Evolutionary conservation across 768 basidiomycete genomes (phyloP).

Genomic region (Phylloporus arenicola): DNA sequence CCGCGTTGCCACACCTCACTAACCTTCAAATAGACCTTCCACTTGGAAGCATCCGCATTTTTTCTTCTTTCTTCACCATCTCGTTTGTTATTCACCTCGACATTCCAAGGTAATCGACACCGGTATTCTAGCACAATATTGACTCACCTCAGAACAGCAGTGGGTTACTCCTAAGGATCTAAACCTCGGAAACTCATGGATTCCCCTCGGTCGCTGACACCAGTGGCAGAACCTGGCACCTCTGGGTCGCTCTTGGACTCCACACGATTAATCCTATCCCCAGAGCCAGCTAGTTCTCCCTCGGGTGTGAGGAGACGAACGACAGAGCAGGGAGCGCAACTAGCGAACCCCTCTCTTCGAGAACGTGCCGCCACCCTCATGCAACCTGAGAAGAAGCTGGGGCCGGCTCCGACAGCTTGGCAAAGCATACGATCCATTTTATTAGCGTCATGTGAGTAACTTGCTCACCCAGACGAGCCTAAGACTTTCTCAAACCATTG

Average conservation of each 20-base stretch:
- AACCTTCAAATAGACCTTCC: slow-evolving; percentile 9
- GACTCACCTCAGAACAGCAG: not conserved
- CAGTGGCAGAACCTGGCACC: slow-evolving; percentile 10
- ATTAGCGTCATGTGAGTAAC: slow-evolving; percentile 49
- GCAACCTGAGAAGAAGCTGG: slow-evolving; percentile 34
- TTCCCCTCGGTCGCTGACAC: slow-evolving; percentile 3
- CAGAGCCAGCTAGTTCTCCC: slow-evolving; percentile 6
- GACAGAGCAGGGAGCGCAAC: not conserved
- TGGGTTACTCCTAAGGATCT: slow-evolving; percentile 2
- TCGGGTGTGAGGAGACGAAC: slow-evolving; percentile 11
- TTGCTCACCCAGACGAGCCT: not conserved
- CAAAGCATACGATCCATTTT: slow-evolving; percentile 51
- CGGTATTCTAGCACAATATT: not conserved
- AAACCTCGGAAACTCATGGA: slow-evolving; percentile 11
- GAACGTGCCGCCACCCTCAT: slow-evolving; percentile 29
- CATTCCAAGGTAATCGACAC: slow-evolving; percentile 1
- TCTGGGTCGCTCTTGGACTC: slow-evolving; percentile 5
- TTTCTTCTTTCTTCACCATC: not conserved
- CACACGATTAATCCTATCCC: slow-evolving; percentile 3
- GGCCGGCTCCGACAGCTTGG: slow-evolving; percentile 39
- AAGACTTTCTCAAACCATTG: slow-evolving; percentile 1
- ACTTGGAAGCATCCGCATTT: not conserved
- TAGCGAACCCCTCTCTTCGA: slow-evolving; percentile 10
- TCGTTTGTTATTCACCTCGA: not conserved
- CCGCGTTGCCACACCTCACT: not conserved